phyloP scores from a whole-genome alignment of 2,329 filamentous ascomycete genomes.

The Colletotrichum cereale region DNA sequence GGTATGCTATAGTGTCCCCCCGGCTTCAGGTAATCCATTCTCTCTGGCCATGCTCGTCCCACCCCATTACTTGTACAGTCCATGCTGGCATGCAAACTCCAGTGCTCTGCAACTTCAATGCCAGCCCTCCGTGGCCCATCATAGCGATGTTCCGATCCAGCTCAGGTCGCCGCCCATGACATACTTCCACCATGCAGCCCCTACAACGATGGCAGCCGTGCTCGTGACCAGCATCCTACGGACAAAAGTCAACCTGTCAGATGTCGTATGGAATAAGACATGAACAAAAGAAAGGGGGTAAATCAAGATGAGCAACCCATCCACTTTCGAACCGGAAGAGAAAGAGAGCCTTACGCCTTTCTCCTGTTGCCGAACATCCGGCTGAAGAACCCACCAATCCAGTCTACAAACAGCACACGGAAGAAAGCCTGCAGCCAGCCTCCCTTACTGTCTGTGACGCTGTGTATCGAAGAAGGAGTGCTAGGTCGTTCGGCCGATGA shows the following conservation, averaged over 20 bases:
- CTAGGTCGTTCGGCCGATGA: conserved; percentile 34
- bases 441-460: conserved; percentile 42
- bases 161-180: conserved; percentile 27
- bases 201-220: conserved; percentile 36
- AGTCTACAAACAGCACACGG: conserved; percentile 53
- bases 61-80: conserved; percentile 23
- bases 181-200: conserved; percentile 38
- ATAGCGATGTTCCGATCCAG: conserved; percentile 13
- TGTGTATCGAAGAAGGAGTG: conserved; percentile 43
- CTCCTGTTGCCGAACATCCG: conserved; percentile 40
- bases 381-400: conserved; percentile 52
- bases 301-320: conserved; percentile 3
- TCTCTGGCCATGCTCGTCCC: background rate
- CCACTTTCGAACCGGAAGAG: conserved; percentile 17
- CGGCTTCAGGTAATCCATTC: background rate
- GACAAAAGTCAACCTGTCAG: conserved; percentile 41
- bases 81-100: conserved; percentile 6
- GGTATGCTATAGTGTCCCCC: background rate
- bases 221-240: conserved; percentile 39
- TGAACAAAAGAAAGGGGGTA: conserved; percentile 7
- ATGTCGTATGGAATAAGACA: conserved; percentile 33
- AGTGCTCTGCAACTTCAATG: background rate
- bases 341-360: conserved; percentile 39
- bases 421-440: conserved; percentile 53
- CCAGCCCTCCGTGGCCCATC: background rate